Percentiles rank a stretch among this genome's conserved stretches.
Conservation (phyloP, 768 basidiomycete genomes). For the Boletus reticulatus region DNA sequence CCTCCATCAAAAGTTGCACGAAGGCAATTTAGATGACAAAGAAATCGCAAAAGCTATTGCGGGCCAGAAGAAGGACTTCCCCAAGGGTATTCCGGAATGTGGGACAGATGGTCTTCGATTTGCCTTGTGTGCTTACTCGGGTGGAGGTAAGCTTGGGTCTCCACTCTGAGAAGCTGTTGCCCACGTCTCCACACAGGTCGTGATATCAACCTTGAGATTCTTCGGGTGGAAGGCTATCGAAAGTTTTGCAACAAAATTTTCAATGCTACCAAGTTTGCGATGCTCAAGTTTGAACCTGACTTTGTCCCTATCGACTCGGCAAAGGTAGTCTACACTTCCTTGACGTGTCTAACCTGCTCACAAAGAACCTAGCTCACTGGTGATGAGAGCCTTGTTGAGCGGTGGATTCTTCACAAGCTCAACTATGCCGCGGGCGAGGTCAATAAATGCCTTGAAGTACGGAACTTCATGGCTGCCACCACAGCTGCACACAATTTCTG, state of each 20-base stretch:
- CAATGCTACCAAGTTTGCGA: constrained; percentile 99
- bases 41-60: constrained; percentile 88
- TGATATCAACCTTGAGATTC: constrained; percentile 95
- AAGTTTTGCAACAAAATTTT: constrained; percentile 99
- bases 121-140: constrained; percentile 91
- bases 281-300: constrained; percentile 87
- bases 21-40: constrained; percentile 91
- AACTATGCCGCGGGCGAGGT: constrained; percentile 76
- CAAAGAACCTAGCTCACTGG: constrained; percentile 66
- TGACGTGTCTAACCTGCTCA: constrained; percentile 2
- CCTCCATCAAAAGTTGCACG: constrained; percentile 80
- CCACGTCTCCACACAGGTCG: constrained; percentile 54
- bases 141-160: constrained; percentile 57
- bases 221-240: constrained; percentile 95
- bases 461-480: constrained; percentile 94
- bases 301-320: constrained; percentile 73
- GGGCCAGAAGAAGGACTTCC: constrained; percentile 99
- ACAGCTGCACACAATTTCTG: constrained; percentile 88
- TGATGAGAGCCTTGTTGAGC: constrained; percentile 87
- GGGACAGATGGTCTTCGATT: constrained; percentile 96
- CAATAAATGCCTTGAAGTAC: constrained; percentile 68
- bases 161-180: background rate
- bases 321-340: constrained; percentile 47
- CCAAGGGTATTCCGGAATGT: constrained; percentile 98
- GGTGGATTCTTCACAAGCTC: constrained; percentile 94